Evolutionary conservation across 257 asterid species (phyloP).

Genomic region (Buddleja alternifolia): DNA sequence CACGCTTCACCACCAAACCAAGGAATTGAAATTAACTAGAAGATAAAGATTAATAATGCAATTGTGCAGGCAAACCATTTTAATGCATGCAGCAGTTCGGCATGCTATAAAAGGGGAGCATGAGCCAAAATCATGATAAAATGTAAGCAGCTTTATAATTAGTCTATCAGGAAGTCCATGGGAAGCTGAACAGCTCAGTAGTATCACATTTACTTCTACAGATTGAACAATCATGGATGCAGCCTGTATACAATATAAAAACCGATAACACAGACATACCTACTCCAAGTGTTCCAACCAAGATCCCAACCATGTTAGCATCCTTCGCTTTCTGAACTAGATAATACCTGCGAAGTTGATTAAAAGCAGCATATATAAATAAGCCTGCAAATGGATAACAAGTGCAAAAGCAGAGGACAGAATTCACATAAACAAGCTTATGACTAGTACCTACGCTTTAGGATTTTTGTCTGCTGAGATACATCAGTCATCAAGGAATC

Average conservation of each 20-base stretch:
- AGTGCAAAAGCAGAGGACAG: constrained; percentile 11
- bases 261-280: constrained; percentile 45
- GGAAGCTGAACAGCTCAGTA: too few relatives aligned
- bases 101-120: too few relatives aligned
- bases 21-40: too few relatives aligned
- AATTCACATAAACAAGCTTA: constrained; percentile 10
- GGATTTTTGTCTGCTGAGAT: constrained; percentile 69
- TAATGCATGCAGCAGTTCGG: too few relatives aligned
- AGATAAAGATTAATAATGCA: too few relatives aligned
- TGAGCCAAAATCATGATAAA: too few relatives aligned
- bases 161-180: too few relatives aligned
- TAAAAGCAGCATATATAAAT: not conserved
- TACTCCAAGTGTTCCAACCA: constrained; percentile 98
- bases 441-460: constrained; percentile 77
- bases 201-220: too few relatives aligned
- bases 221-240: not conserved
- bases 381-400: constrained; percentile 16
- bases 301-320: constrained; percentile 91
- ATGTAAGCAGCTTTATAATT: too few relatives aligned
- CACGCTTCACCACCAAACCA: too few relatives aligned
- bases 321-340: constrained; percentile 96
- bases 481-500: constrained; percentile 59
- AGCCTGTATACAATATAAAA: not conserved
- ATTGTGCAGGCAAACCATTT: too few relatives aligned
- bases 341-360: constrained; percentile 67